phyloP scores from a whole-genome alignment of 192 early-diverging fungal genomes.

The Podila horticola region DNA sequence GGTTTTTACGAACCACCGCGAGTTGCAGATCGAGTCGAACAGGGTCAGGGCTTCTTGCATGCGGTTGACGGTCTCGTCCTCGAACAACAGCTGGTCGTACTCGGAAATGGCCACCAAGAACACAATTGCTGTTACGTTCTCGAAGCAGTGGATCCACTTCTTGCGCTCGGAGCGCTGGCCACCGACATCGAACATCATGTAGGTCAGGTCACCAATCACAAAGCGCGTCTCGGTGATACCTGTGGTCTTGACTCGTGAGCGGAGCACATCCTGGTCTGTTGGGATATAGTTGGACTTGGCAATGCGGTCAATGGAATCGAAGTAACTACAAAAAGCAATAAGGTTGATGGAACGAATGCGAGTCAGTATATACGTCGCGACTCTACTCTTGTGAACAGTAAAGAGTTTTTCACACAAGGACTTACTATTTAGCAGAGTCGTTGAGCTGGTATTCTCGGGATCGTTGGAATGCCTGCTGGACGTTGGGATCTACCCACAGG shows the following conservation, averaged over 20 bases:
- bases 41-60: conserved; percentile 96
- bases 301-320: conserved; percentile 94
- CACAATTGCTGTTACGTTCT: conserved; percentile 95
- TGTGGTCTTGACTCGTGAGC: conserved; percentile 97
- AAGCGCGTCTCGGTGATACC: conserved; percentile 97
- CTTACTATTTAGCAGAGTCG: conserved; percentile 94
- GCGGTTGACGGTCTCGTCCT: conserved; percentile 97
- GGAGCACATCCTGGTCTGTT: conserved; percentile 95
- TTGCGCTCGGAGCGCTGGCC: conserved; percentile 98
- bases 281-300: conserved; percentile 83
- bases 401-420: background rate
- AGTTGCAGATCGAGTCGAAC: conserved; percentile 98
- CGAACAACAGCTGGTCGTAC: conserved; percentile 95
- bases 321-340: conserved; percentile 72
- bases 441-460: conserved; percentile 95
- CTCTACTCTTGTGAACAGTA: too few species aligned
- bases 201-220: conserved; percentile 90
- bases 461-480: conserved; percentile 83
- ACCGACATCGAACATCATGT: conserved; percentile 98
- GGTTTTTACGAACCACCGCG: conserved; percentile 95
- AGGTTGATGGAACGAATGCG: conserved; percentile 11
- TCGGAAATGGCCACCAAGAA: conserved; percentile 96
- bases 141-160: conserved; percentile 99
- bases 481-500: conserved; percentile 88
- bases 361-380: background rate